Conservation (phyloP, 176 grass and related monocot genomes). For the Bothriochloa decipiens region DNA sequence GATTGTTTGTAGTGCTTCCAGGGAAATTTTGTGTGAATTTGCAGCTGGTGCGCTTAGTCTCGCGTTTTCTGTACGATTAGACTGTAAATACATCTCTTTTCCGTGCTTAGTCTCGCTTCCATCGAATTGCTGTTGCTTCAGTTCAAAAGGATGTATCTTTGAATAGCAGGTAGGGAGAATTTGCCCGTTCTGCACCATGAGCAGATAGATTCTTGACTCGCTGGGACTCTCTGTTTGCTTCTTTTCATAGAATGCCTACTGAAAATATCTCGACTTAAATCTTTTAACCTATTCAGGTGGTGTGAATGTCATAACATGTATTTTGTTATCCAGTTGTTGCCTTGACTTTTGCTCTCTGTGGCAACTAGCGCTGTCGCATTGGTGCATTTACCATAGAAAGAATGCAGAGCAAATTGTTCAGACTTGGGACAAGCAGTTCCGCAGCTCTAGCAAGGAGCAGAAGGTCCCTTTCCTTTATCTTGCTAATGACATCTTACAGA, state of each 20-base stretch:
- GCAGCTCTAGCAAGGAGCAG: conserved; percentile 73
- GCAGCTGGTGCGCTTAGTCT: conserved; percentile 24
- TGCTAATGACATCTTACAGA: conserved; percentile 98
- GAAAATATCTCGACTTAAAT: conserved; percentile 24
- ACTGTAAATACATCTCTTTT: neutral
- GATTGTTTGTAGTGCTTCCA: conserved; percentile 3
- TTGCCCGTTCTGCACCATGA: conserved; percentile 6
- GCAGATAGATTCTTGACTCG: conserved; percentile 21
- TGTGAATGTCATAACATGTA: conserved; percentile 7
- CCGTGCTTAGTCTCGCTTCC: neutral
- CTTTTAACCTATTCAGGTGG: neutral
- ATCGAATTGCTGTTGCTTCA: conserved; percentile 9
- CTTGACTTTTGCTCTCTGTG: conserved; percentile 55
- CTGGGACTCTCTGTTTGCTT: conserved; percentile 8
- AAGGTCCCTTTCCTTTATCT: conserved; percentile 86
- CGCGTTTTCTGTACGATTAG: conserved; percentile 5
- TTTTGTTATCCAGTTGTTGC: conserved; percentile 38
- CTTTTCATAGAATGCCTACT: conserved; percentile 23
- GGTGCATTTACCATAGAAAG: conserved; percentile 99
- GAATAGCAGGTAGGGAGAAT: neutral
- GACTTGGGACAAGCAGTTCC: conserved; percentile 95
- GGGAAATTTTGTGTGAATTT: conserved; percentile 8
- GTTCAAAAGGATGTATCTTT: conserved; percentile 10
- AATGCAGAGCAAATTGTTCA: conserved; percentile 84
- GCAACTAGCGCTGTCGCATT: conserved; percentile 86